Conservation (phyloP, 371 early-diverging fungal genomes). For the Umbelopsis sp. region DNA sequence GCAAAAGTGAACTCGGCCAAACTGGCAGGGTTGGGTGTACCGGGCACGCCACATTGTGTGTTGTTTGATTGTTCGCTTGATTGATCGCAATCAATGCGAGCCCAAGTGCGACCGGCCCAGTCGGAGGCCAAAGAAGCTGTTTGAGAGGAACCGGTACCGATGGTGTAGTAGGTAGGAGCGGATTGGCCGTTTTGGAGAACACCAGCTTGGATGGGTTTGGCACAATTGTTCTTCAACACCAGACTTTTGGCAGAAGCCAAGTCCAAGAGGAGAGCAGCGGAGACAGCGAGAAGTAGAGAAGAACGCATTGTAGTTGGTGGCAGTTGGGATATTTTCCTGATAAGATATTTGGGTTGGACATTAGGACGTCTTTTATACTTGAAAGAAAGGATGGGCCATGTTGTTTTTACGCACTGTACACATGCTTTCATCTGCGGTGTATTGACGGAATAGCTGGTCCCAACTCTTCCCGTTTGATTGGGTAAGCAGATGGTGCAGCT, state of each 20-base stretch:
- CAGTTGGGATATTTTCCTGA: too few species aligned
- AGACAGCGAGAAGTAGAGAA: background rate
- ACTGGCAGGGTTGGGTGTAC: conserved; percentile 35
- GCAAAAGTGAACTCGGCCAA: conserved; percentile 45
- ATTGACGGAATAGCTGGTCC: conserved; percentile 4
- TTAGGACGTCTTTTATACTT: background rate
- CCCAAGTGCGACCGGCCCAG: conserved; percentile 52
- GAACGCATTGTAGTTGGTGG: background rate
- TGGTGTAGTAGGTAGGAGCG: background rate
- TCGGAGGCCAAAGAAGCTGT: conserved; percentile 23
- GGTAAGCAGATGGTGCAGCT: background rate
- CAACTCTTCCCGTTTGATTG: background rate
- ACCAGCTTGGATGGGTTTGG: background rate
- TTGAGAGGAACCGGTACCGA: conserved; percentile 29
- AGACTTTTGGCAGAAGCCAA: conserved; percentile 1
- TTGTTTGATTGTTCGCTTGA: conserved; percentile 18
- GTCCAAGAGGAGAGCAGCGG: conserved; percentile 1
- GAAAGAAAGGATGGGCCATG: conserved; percentile 15
- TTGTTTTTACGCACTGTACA: background rate
- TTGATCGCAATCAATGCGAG: conserved; percentile 35
- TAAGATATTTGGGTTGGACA: too few species aligned
- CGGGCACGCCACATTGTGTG: conserved; percentile 30
- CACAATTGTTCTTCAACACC: conserved; percentile 8
- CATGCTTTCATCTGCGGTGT: background rate
- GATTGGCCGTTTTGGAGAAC: conserved; percentile 14